Percentiles rank a stretch among this genome's conserved stretches.
Conservation (phyloP, 441 rosid genomes). For the Daphne laureola region DNA sequence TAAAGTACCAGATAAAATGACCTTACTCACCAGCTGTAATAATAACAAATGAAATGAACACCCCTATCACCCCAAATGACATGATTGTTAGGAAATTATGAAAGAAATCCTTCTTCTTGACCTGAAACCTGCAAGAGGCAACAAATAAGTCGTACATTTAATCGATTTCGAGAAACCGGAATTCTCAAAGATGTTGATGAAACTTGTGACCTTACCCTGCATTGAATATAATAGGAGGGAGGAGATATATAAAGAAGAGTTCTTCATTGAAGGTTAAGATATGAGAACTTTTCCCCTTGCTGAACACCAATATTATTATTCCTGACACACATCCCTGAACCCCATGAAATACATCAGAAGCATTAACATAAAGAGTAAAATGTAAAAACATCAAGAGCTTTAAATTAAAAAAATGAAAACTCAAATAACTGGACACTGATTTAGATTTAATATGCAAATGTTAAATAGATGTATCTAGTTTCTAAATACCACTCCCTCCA, state of each 20-base stretch:
- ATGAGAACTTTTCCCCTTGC: conserved; percentile 72
- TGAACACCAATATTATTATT: conserved; percentile 41
- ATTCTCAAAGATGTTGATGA: background rate
- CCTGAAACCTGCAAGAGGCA: conserved; percentile 58
- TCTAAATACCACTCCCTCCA: no score
- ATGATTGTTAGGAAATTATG: conserved; percentile 70
- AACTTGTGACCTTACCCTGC: conserved; percentile 54
- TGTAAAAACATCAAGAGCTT: background rate
- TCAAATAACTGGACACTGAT: background rate
- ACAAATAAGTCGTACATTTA: background rate
- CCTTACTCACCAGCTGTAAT: conserved; percentile 49
- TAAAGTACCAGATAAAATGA: background rate
- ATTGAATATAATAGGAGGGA: conserved; percentile 93
- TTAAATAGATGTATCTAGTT: no score
- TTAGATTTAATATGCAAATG: no score
- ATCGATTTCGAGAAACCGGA: background rate
- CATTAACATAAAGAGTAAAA: background rate
- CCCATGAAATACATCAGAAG: conserved; percentile 1
- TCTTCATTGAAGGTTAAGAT: conserved; percentile 70
- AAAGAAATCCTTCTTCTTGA: conserved; percentile 86
- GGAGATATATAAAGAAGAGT: conserved; percentile 85
- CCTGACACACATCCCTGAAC: conserved; percentile 64
- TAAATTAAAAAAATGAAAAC: background rate
- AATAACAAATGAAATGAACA: conserved; percentile 56
- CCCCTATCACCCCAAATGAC: conserved; percentile 73